Evolutionary conservation across 352 stramenopile species (phyloP), one percentile per base, ranked within the genome.

Genomic region (Phytophthora fragariaefolia): DNA sequence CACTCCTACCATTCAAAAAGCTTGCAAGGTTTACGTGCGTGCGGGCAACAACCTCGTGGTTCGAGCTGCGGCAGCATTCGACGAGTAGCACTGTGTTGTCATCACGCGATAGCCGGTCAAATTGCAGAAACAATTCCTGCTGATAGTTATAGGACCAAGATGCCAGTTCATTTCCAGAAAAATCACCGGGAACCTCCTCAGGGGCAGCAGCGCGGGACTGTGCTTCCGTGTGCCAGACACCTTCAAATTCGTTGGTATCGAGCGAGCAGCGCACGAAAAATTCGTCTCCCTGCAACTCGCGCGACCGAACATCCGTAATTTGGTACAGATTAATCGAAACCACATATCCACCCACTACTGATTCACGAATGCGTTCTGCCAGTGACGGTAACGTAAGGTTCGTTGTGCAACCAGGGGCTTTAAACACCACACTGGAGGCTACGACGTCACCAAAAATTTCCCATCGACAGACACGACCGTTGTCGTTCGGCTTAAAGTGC

Each of bases 381-480:
- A 94, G 74, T 43, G 85, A 92, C 20, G 87, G 87, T 12, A 96
- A 61, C 24, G 84, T 92, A 22, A 96, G 79, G 52, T 88, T 94
- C n/a, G 87, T 96, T 9, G 74, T 83, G 56, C 87, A 90, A 0
- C 83, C 87, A 0, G 87, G 84, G 1, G 74, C 66, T 66, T 96
- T 90, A 59, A 96, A 96, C 38, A 94, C 87, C 10, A 96, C 87
- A 55, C 84, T 91, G 28, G 87, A 93, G n/a, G 87, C 87, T 40
- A 96, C 85, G 9, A 92, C 83, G 42, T 96, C 87, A 5, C 87
- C 85, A 47, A 93, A 96, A 62, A 96, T 90, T 66, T 96, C 87
- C 87, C 87, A 96, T 8, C 87, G 85, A 58, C 78, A 89, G 27
- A 85, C 75, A 54, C 66, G 69, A 9, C 69, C 69, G 22, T 55